Base-by-base conservation (phyloP, 2,329 filamentous ascomycete species). In the Fonsecaea multimorphosa region DNA sequence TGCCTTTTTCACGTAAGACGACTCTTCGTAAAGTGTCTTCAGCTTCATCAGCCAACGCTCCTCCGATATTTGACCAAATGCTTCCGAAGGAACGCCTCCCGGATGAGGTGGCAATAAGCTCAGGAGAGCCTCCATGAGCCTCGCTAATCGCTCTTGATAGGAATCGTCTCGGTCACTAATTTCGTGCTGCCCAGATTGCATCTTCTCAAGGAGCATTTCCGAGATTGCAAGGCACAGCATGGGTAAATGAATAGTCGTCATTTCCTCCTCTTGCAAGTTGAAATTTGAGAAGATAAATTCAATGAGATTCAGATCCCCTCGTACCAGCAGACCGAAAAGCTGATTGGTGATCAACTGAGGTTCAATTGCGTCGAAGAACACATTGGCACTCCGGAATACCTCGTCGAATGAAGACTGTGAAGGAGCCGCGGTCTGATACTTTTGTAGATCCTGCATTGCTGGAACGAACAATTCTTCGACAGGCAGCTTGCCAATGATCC, bases 341-440 rank as follows among this genome's bases (percentile, higher is more conserved):
- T 96, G 92, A 55, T 90, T 89, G 82, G 96, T 99, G 54, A 99
- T 97, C 22, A 98, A 82, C 7, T 91, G 90, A 73, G 93, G 96
- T 78, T 99, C 95, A 44, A 98, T 94, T 4, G 94, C 94, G 75
- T 99, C 95, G 72, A 99, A 99, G 79, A 99, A 99, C 46, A 95
- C 90, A 74, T 91, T 96, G 4, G 94, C 95, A 75, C 94, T 98
- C 71, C 92, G 88, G 71, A 98, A 84, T 2, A 98, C 93, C 76
- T 99, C 95, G 14, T 87, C 84, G 67, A 95, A 92, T 64, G 94
- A 88, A 6, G 85, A 79, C 73, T 89, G 90, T n/a, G 84, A 84
- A 0, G 84, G 78, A 11, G 90, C 87, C 58, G 81, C 82, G 29
- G 82, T 80, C 76, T 93, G 89, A 79, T 93, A 98, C 53, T 83